phyloP scores from a whole-genome alignment of 2,329 filamentous ascomycete species.

The Penicillium nordicum region DNA sequence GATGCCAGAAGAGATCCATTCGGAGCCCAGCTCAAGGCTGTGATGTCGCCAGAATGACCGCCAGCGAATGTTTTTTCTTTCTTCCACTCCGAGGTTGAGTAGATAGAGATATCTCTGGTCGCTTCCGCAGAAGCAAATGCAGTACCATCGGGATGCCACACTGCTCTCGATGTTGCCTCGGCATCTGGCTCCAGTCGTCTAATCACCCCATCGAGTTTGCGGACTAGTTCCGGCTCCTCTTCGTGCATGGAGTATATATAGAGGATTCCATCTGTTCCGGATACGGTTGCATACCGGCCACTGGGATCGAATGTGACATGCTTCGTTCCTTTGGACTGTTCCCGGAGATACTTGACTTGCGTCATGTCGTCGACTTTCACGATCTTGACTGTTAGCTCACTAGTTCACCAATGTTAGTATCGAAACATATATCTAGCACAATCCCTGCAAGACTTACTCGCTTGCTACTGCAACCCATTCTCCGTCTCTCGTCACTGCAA shows the following conservation, averaged over 20 bases:
- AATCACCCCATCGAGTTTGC: constrained; percentile 82
- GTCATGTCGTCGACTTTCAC: constrained; percentile 78
- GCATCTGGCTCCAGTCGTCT: constrained; percentile 71
- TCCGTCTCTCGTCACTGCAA: constrained; percentile 75
- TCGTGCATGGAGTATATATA: constrained; percentile 83
- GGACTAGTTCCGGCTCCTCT: constrained; percentile 75
- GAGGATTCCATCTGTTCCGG: constrained; percentile 81
- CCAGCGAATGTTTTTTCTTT: constrained; percentile 74
- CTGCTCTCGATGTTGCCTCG: constrained; percentile 68
- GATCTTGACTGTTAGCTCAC: constrained; percentile 83
- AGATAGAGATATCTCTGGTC: constrained; percentile 76
- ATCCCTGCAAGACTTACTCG: constrained; percentile 55
- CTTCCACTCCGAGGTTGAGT: constrained; percentile 88
- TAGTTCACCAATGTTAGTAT: constrained; percentile 32
- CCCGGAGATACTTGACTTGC: constrained; percentile 71
- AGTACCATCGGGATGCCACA: constrained; percentile 92
- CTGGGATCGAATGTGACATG: constrained; percentile 84
- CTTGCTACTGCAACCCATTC: constrained; percentile 94
- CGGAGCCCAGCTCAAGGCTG: constrained; percentile 85
- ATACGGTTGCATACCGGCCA: constrained; percentile 71
- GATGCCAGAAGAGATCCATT: constrained; percentile 83
- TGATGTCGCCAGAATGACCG: constrained; percentile 80
- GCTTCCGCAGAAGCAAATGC: constrained; percentile 84
- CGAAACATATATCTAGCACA: background rate
- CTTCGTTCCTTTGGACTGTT: constrained; percentile 84